Evolutionary conservation across 2,329 filamentous ascomycete genomes (phyloP), one percentile per base, ranked within the genome.

Genomic region (Orbilia quercus): DNA sequence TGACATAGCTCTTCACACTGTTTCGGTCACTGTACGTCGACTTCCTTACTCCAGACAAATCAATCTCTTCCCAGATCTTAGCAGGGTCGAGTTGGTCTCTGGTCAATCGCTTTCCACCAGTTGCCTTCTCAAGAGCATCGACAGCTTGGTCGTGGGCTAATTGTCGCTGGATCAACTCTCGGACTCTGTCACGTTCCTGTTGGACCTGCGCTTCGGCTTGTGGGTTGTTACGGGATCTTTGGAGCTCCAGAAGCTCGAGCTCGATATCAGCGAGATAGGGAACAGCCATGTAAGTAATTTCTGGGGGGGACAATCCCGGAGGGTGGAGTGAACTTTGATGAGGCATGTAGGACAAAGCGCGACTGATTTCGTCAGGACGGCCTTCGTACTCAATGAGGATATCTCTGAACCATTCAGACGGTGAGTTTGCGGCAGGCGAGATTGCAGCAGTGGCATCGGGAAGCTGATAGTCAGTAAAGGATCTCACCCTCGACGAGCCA

Each of bases 11-110:
- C 16, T 62, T 45, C 28, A 25, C 48, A 36, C 69, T 60, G 18
- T 40, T 50, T 50, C 60, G 60, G 23, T 73, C 69, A 23, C 45
- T 16, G 38, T 28, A 16, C 6, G 44, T 44, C 12, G 47, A 18
- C 34, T 63, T 54, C 28, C 53, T 53, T n/a, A 44, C 54, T 40
- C 20, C 54, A 31, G 60, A 34, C 16, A 73, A 38, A 51, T 73
- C 60, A 38, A 73, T 73, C 48, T 73, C 60, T 23, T 63, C 44
- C 69, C 69, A 73, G 42, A 73, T 73, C 31, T 66, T 73, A 55
- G 60, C 38, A 51, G 69, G 54, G 16, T 73, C 60, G 9, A 54
- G 51, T 40, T 73, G 69, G 14, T 66, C 12, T 44, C 36, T 53
- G 0, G 69, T 73, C 47, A 73, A 28, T 45, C 69, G 60, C 40